Base-by-base conservation (phyloP, 192 early-diverging fungal genomes). In the Funneliformis mosseae region DNA sequence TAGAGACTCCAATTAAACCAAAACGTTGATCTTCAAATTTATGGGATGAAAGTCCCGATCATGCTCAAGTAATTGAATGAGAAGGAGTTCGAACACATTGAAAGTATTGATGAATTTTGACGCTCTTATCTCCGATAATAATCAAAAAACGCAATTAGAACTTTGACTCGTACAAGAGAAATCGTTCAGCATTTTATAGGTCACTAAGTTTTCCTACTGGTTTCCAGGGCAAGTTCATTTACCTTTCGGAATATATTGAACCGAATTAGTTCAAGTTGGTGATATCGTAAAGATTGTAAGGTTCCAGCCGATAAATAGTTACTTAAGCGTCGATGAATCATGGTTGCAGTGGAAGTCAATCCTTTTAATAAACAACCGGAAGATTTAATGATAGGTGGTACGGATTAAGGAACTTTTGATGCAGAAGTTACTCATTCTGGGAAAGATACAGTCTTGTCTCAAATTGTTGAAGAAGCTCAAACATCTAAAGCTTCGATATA, bases 401-500 rank as follows among this genome's bases (percentile, higher is more conserved):
- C 96, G 0, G 94, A 93, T 7, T 87, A 94, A 16, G 97, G 97
- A 1, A 90, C 94, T 21, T 91, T 99, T 80, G 88, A 91, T 50
- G 92, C 98, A 89, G 84, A 92, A 45, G 96, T 96, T 18, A 88
- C 90, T 6, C 92, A 95, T 14, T 96, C 98, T 45, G 97, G 96
- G 8, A 84, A 90, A 3, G 98, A 99, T 67, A 96, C 97, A 8
- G 94, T 96, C 12, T 84, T 99, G 71, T 84, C 92, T 16, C 96
- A 97, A 86, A 97, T 99, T 55, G 97, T 99, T 11, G 93, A 94
- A 83, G 95, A 94, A 38, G 97, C 97, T 8, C 98, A 99, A 85
- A 95, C 94, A 0, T 91, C 92, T 25, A 97, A 97, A 85, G 96
- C 97, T 10, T 97, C 96, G 5, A 98, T 98, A 81, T 97, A 99